Evolutionary conservation across 495 filamentous ascomycete genomes (phyloP).

Genomic region (Penicillium coffeae): DNA sequence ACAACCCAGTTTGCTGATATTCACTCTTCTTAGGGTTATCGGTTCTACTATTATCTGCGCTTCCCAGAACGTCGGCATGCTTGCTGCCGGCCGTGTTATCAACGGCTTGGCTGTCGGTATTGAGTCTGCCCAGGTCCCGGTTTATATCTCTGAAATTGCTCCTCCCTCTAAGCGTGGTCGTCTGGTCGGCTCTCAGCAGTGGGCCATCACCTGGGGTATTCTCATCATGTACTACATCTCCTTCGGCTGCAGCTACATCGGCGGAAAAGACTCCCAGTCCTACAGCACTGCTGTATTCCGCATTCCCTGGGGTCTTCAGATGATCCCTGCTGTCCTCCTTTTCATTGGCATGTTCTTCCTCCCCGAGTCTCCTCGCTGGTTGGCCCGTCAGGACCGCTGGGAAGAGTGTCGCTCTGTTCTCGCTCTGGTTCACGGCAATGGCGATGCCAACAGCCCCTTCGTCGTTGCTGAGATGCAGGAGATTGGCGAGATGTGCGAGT

Average conservation of each 20-base stretch:
- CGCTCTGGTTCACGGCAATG: slow-evolving; percentile 64
- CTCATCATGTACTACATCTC: slow-evolving; percentile 77
- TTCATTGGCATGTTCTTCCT: slow-evolving; percentile 60
- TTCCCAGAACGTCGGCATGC: slow-evolving; percentile 68
- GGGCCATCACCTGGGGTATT: slow-evolving; percentile 80
- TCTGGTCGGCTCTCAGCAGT: slow-evolving; percentile 69
- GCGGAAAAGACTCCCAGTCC: slow-evolving; percentile 15
- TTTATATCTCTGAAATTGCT: slow-evolving; percentile 73
- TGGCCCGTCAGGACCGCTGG: slow-evolving; percentile 70
- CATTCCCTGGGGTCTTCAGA: slow-evolving; percentile 73
- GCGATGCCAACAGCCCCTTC: slow-evolving; percentile 56
- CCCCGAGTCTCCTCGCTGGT: slow-evolving; percentile 76
- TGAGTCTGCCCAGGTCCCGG: slow-evolving; percentile 74
- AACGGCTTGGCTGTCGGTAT: slow-evolving; percentile 75
- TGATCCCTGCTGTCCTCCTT: slow-evolving; percentile 64
- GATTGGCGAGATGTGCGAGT: slow-evolving; percentile 58
- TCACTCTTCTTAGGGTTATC: slow-evolving; percentile 39
- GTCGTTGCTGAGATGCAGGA: slow-evolving; percentile 60
- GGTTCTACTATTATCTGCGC: slow-evolving; percentile 69
- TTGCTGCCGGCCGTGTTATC: slow-evolving; percentile 70
- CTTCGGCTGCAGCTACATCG: slow-evolving; percentile 63
- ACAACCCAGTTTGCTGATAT: too few relatives aligned
- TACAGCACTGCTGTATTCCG: slow-evolving; percentile 58
- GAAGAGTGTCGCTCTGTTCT: slow-evolving; percentile 63
- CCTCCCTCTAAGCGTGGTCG: slow-evolving; percentile 66